Percentiles rank a stretch among this genome's conserved stretches.
phyloP scores from a whole-genome alignment of 805 yeast genomes.

The Yarrowia sp. region DNA sequence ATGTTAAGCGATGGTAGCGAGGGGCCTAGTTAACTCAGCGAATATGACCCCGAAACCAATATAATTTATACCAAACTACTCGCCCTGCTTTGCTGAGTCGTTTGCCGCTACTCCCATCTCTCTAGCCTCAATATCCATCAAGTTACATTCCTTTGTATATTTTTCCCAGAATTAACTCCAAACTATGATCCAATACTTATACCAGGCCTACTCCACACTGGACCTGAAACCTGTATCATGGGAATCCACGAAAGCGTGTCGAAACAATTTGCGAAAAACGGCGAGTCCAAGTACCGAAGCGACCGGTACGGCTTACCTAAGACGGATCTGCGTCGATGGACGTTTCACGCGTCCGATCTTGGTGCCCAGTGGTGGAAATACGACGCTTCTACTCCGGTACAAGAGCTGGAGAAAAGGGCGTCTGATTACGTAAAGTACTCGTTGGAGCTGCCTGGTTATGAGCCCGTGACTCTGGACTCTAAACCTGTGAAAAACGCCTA shows the following conservation, averaged over 20 bases:
- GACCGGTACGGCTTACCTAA: conserved; percentile 63
- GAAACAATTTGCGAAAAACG: conserved; percentile 4
- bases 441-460: conserved; percentile 33
- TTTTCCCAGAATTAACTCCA: not conserved
- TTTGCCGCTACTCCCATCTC: not conserved
- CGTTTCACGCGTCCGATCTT: conserved; percentile 60
- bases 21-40: too few species aligned
- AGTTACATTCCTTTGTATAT: not conserved
- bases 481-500: conserved; percentile 42
- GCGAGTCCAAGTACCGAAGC: conserved; percentile 39
- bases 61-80: not conserved
- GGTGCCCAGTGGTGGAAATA: conserved; percentile 86
- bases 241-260: conserved; percentile 18
- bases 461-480: conserved; percentile 32
- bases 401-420: conserved; percentile 39
- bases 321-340: conserved; percentile 74
- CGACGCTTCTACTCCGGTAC: conserved; percentile 34
- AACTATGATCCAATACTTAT: too few species aligned
- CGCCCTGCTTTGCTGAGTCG: not conserved
- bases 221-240: too few species aligned
- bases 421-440: conserved; percentile 35
- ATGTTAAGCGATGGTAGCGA: not conserved
- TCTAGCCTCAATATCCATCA: not conserved
- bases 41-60: not conserved
- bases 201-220: too few species aligned